Base-by-base conservation (phyloP, 768 basidiomycete genomes). In the Cystofilobasidium ferigula region DNA sequence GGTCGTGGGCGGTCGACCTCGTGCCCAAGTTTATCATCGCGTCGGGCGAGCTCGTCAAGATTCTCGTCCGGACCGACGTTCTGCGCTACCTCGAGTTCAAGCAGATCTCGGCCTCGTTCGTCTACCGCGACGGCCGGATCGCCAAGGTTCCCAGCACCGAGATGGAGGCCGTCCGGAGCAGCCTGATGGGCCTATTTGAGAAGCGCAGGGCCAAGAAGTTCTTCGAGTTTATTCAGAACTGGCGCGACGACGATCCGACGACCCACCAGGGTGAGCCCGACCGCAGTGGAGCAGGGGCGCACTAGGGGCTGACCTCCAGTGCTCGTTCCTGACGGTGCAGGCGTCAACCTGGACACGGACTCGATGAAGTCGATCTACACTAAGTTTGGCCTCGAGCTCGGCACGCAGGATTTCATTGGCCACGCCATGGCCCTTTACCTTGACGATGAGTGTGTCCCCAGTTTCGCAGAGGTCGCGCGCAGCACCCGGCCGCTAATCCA, bases 51-150 rank as follows among this genome's bases (percentile, higher is more conserved):
- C 86, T 99, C 74, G 95, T 93, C 61, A 87, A 86, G 78, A 98
- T 99, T 78, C 86, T 99, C 69, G 92, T 99, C 47, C 93, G 98
- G 80, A 98, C 95, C 70, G 92, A 99, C 75, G 95, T 99, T 69
- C 93, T 89, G 47, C 86, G 92, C 69, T 99, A 99, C 78, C 86
- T 99, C 73, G 95, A 98, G 76, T 99, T 99, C 82, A 99, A 98
- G 81, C 94, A 97, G 79, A 97, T 99, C 78, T 91, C 95, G 0
- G 95, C 94, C 62, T 92, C 89, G 75, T 99, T 87, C 78, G 95
- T 99, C 67, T 97, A 92, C 76, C 86, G 94, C 62, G 94, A 98
- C 76, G 91, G 92, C 59, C 88, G 78, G 78, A 95, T 99, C 78
- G 90, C 89, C 69, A 99, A 99, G 78, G 95, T 99, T 13, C 95